phyloP scores from a whole-genome alignment of 352 stramenopile genomes.

The Blastocystis sp. region DNA sequence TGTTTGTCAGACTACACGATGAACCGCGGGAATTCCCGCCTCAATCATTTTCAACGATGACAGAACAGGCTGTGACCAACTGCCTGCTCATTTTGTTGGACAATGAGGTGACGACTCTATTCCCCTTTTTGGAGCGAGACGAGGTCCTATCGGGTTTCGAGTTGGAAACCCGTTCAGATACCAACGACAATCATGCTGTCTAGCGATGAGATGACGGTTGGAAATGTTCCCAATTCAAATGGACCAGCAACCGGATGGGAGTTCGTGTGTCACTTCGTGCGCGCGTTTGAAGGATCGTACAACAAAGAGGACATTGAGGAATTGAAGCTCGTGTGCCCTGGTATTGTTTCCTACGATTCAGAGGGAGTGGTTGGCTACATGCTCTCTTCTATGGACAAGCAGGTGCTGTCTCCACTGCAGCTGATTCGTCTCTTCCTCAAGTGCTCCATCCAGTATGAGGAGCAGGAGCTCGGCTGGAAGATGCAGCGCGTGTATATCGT shows the following conservation, averaged over 20 bases:
- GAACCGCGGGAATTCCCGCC: background rate
- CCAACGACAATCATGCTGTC: background rate
- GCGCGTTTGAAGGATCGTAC: background rate
- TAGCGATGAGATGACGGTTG: conserved; percentile 10
- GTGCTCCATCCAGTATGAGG: conserved; percentile 20
- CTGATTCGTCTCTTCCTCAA: conserved; percentile 32
- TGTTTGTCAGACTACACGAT: background rate
- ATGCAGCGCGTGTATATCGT: background rate
- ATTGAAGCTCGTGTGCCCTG: background rate
- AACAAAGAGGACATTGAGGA: background rate
- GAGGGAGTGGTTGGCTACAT: conserved; percentile 7
- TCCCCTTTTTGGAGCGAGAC: background rate
- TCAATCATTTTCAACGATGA: background rate
- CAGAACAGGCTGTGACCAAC: background rate
- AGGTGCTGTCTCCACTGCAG: background rate
- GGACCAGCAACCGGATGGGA: background rate
- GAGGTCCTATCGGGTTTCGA: background rate
- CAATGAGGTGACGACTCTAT: background rate
- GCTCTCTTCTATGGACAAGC: background rate
- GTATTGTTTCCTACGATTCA: background rate
- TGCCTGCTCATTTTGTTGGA: background rate
- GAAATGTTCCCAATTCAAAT: background rate
- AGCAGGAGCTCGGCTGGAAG: background rate
- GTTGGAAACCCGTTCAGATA: background rate
- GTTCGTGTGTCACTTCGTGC: conserved; percentile 10